Conservation (phyloP, 371 early-diverging fungal genomes). For the Mucor irregularis region DNA sequence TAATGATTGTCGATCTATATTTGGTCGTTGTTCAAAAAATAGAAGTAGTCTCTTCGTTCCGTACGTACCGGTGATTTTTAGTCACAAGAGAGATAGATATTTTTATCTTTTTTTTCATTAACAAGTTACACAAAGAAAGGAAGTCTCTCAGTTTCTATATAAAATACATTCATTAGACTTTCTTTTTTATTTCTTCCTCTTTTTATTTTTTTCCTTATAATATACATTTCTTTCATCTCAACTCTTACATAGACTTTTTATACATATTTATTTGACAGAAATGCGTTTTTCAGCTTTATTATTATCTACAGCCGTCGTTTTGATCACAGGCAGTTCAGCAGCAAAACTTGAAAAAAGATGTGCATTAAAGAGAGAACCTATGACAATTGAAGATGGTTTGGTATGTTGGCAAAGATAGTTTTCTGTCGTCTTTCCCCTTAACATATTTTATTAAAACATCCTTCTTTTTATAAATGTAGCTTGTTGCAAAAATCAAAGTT, state of each 20-base stretch:
- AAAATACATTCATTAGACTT: slow-evolving; percentile 2
- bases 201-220: slow-evolving; percentile 2
- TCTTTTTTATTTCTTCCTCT: not conserved
- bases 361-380: slow-evolving; percentile 29
- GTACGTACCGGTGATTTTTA: no score
- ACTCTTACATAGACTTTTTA: no score
- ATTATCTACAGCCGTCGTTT: slow-evolving; percentile 12
- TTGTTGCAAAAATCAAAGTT: slow-evolving; percentile 27
- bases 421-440: not conserved
- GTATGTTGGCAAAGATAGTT: slow-evolving; percentile 21
- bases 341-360: slow-evolving; percentile 26
- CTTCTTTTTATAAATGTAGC: slow-evolving; percentile 6
- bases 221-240: slow-evolving; percentile 5
- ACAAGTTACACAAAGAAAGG: slow-evolving; percentile 4
- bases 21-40: no score
- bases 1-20: no score
- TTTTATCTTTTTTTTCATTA: slow-evolving; percentile 15
- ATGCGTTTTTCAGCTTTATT: slow-evolving; percentile 25
- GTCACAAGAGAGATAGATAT: no score
- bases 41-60: no score
- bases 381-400: slow-evolving; percentile 41
- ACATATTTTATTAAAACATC: no score
- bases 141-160: not conserved
- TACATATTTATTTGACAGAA: slow-evolving; percentile 9
- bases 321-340: slow-evolving; percentile 11